Base-by-base conservation (phyloP, 2,329 filamentous ascomycete genomes). In the Trichoderma hamatum region DNA sequence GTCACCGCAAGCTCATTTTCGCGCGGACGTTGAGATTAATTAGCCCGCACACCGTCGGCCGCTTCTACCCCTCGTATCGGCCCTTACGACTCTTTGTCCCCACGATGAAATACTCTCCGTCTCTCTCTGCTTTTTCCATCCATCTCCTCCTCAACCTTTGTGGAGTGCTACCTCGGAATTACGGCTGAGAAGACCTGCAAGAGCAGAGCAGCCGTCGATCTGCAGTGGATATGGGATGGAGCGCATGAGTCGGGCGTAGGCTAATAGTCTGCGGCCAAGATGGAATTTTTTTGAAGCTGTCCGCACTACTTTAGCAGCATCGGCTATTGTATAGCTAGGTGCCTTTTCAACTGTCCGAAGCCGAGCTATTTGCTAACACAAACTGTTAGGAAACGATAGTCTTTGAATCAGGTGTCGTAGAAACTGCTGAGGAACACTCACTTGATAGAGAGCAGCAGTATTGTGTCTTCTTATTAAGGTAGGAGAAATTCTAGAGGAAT, bases 1-100 rank as follows among this genome's bases (percentile, higher is more conserved):
- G 26, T n/a, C 62, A 56, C 62, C 62, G 62, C n/a, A 51, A 65
- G 16, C 52, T 46, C 52, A 56, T 46, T 54, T 56, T 32, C 21
- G 43, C 26, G 36, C 26, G 36, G 28, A 56, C 28, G 56, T 65
- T 56, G 36, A 65, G 7, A 56, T 5, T 46, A 13, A 32, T 26
- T 32, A 30, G 36, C 11, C 34, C 36, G 26, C 24, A 21, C n/a
- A 21, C n/a, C 24, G 46, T 51, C 60, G 60, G 60, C 60, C 46
- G 60, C 54, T 36, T 28, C 16, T 32, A n/a, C 19, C 26, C 26
- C 60, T 52, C 30, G 14, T 51, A 52, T 65, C 62, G 51, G 51
- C 14, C 62, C 26, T 55, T 65, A n/a, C 32, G 28, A 19, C 32
- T 43, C 24, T 11, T 19, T 6, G 49, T 64, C 49, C 34, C 61